Evolutionary conservation across 75 land plant species (phyloP).

Genomic region (Larix kaempferi): DNA sequence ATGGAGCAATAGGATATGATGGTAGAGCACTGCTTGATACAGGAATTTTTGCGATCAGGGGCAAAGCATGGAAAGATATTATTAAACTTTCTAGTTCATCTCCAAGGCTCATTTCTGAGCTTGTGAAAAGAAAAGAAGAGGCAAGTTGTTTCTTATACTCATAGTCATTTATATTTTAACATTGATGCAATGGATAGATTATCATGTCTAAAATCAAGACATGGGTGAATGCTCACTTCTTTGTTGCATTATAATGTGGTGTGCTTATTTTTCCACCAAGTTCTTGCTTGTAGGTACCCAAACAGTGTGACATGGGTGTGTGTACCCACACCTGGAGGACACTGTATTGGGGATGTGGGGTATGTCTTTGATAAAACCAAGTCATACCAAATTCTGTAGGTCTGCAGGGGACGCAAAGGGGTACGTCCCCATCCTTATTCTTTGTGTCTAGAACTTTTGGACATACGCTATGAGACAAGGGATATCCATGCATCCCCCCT

Average conservation of each 20-base stretch:
- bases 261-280: not conserved
- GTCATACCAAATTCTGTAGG: too few species aligned
- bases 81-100: conserved; percentile 59
- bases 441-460: too few species aligned
- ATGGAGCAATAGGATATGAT: conserved; percentile 65
- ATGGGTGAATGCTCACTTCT: not conserved
- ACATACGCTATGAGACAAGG: too few species aligned
- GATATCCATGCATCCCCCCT: too few species aligned
- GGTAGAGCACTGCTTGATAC: conserved; percentile 89
- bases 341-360: too few species aligned
- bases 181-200: not conserved
- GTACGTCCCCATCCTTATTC: too few species aligned
- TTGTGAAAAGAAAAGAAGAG: conserved; percentile 60
- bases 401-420: too few species aligned
- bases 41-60: conserved; percentile 84
- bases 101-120: conserved; percentile 46
- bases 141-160: conserved; percentile 30
- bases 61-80: conserved; percentile 80
- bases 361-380: too few species aligned
- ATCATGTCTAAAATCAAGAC: not conserved
- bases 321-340: too few species aligned
- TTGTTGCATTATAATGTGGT: not conserved
- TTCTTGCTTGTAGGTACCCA: not conserved
- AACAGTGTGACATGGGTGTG: not conserved
- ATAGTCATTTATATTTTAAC: not conserved